Conservation (phyloP, 1,284 basidiomycete genomes). For the Singerocomus inundabilis region DNA sequence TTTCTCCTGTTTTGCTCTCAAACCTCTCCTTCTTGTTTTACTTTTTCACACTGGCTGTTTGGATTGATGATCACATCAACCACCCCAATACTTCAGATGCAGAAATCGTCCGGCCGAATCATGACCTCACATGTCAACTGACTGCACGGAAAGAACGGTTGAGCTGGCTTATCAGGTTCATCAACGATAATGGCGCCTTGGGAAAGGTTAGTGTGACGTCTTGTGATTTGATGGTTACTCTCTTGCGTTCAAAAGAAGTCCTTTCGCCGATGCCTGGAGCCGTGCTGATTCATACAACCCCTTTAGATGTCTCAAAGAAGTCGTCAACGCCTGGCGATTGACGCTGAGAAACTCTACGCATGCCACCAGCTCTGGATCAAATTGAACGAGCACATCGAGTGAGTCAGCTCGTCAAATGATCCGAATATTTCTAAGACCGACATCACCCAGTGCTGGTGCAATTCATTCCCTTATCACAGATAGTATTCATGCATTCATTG, state of each 20-base stretch:
- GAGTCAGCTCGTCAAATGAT: constrained; percentile 26
- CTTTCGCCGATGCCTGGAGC: background rate
- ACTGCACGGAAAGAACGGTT: constrained; percentile 73
- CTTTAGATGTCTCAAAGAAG: constrained; percentile 76
- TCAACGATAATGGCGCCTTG: constrained; percentile 81
- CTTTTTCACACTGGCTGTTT: background rate
- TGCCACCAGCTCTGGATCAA: constrained; percentile 82
- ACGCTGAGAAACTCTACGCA: constrained; percentile 88
- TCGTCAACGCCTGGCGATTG: constrained; percentile 74
- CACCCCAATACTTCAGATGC: constrained; percentile 47
- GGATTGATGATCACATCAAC: background rate
- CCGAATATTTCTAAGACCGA: constrained; percentile 2
- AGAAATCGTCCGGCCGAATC: constrained; percentile 70
- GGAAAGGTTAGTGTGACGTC: constrained; percentile 51
- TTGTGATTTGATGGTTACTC: background rate
- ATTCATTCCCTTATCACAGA: constrained; percentile 61
- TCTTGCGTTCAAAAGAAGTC: background rate
- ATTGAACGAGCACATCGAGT: constrained; percentile 75
- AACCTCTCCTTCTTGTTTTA: background rate
- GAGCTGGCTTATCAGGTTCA: constrained; percentile 81
- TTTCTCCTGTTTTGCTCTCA: background rate
- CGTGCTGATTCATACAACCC: constrained; percentile 7
- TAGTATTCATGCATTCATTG: constrained; percentile 65
- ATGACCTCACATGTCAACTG: constrained; percentile 83
- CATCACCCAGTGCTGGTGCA: constrained; percentile 41